Conservation (phyloP, 331 rosid species). For the Saraca asoca region DNA sequence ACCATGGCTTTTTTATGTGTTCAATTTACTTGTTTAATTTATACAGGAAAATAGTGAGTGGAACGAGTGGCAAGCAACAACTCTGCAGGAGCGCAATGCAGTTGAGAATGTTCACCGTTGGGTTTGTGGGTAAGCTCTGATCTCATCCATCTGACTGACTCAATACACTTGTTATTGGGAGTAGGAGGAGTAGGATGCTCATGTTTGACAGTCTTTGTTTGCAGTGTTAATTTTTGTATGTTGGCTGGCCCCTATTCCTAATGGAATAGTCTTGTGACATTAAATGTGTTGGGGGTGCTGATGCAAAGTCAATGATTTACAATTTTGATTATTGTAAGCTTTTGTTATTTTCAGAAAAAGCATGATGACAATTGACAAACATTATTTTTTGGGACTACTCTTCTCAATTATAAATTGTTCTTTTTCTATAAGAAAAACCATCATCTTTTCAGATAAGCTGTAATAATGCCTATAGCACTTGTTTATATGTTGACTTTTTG, state of each 20-base stretch:
- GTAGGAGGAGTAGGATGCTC: background rate
- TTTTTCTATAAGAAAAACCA: too few species aligned
- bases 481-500: background rate
- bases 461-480: constrained; percentile 4
- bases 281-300: background rate
- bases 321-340: background rate
- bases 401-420: too few species aligned
- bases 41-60: constrained; percentile 80
- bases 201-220: constrained; percentile 2
- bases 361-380: background rate
- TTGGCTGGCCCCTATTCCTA: background rate
- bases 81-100: constrained; percentile 82
- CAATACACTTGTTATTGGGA: constrained; percentile 20
- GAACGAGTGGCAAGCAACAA: constrained; percentile 86
- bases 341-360: constrained; percentile 3
- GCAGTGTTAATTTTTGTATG: constrained; percentile 22
- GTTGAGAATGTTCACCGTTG: constrained; percentile 92
- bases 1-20: background rate
- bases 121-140: constrained; percentile 88
- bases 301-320: background rate
- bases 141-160: constrained; percentile 25
- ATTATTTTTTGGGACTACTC: too few species aligned
- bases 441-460: background rate
- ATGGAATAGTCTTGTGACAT: constrained; percentile 17
- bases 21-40: constrained; percentile 30